Evolutionary conservation across 495 filamentous ascomycete species (phyloP).

Genomic region (Mycothermus thermophilus): DNA sequence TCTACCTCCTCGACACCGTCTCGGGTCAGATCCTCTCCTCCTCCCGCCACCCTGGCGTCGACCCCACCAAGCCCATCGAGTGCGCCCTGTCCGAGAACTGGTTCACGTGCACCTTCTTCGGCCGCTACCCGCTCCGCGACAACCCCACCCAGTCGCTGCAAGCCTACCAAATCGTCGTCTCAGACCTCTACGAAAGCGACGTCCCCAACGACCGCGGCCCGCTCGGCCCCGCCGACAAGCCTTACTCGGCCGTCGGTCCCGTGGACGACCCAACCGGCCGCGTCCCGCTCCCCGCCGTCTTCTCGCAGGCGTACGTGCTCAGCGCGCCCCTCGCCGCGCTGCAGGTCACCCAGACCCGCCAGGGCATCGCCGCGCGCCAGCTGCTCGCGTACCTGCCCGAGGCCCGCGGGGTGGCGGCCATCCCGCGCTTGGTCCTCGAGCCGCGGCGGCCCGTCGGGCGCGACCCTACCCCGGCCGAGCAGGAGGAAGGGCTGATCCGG

Average conservation of each 20-base stretch:
- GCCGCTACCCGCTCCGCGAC: conserved; percentile 38
- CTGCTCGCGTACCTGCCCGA: conserved; percentile 63
- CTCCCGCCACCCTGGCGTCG: conserved; percentile 55
- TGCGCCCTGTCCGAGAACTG: conserved; percentile 85
- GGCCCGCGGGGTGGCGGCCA: conserved; percentile 56
- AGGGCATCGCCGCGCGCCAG: conserved; percentile 80
- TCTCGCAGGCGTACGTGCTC: conserved; percentile 69
- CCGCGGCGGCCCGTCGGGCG: conserved; percentile 78
- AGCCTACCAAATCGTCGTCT: conserved; percentile 76
- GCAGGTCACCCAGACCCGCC: conserved; percentile 73
- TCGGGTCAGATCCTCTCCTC: conserved; percentile 68
- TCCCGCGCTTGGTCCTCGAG: conserved; percentile 67
- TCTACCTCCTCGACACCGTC: conserved; percentile 78
- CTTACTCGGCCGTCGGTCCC: conserved; percentile 58
- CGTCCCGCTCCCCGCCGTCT: conserved; percentile 46
- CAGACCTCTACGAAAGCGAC: conserved; percentile 80
- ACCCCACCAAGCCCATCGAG: conserved; percentile 57
- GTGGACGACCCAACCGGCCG: conserved; percentile 24
- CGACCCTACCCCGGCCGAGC: conserved; percentile 64
- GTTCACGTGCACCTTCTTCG: conserved; percentile 83
- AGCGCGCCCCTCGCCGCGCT: conserved; percentile 62
- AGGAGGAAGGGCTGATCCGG: conserved; percentile 66
- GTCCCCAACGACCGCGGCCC: conserved; percentile 74
- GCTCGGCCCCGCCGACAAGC: conserved; percentile 49
- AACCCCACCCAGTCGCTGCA: conserved; percentile 44